Base-by-base conservation (phyloP, 768 basidiomycete genomes). In the Mycena chlorophos region DNA sequence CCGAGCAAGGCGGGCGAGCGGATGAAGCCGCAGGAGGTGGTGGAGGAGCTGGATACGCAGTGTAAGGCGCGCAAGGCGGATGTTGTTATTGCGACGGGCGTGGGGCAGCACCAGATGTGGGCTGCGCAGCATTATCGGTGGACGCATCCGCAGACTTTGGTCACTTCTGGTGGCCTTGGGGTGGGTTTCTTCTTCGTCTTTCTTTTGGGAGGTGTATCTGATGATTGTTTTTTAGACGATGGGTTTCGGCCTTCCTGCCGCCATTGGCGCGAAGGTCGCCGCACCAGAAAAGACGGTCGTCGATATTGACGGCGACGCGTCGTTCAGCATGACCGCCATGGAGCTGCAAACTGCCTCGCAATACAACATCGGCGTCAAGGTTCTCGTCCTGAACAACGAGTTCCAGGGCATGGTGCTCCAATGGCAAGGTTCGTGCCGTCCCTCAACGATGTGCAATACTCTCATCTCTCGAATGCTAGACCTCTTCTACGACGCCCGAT, bases 41-140 rank as follows among this genome's bases (percentile, higher is more conserved):
- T 99, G 34, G 89, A 94, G 74, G 95, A 95, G 75, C 79, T 99
- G 38, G 88, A 98, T 66, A 77, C 67, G 50, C 90, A 93, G 75
- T 85, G 84, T n/a, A 77, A 76, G 47, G 79, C 88, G 56, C 82
- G 76, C 71, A 95, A 98, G 76, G 88, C 91, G 54, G 85, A 98
- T 22, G 82, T 97, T 31, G 75, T 99, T 66, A 73, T 99, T 50
- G 73, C 92, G 12, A 99, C 97, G 14, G 97, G 97, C 63, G 97
- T 99, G 20, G 97, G 97, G 8, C 97, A 99, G 71, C 97, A 98
- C 75, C 96, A 99, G 74, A 98, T 98, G 97, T 98, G 94, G 94
- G 96, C 96, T 2, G 92, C 91, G 39, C 97, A 99, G 71, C 80
- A 88, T 70, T 98, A 84, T 74, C 80, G 95, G 56, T 99, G 94